Conservation (phyloP, 1,284 basidiomycete species). For the Ustilago cynodontis region DNA sequence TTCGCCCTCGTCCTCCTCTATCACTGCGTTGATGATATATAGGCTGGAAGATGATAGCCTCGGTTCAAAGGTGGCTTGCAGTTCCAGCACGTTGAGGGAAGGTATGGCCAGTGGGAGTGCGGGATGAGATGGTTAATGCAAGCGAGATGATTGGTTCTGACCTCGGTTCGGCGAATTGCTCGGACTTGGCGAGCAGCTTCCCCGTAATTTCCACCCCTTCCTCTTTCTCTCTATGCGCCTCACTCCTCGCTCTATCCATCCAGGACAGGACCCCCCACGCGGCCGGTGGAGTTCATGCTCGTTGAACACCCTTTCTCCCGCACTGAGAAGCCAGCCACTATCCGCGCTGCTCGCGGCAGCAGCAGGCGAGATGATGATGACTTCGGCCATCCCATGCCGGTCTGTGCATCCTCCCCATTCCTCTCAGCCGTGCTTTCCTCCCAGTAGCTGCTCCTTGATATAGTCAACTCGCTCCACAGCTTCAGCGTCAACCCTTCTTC, state of each 20-base stretch:
- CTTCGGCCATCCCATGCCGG: background rate
- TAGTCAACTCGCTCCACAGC: background rate
- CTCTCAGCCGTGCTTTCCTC: background rate
- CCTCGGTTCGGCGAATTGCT: slow-evolving; percentile 25
- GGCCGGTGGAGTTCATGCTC: background rate
- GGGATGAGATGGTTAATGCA: slow-evolving; percentile 5
- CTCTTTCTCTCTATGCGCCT: background rate
- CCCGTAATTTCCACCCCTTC: background rate
- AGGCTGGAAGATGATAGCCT: background rate
- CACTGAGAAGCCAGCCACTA: background rate
- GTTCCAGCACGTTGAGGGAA: background rate
- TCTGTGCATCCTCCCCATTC: slow-evolving; percentile 1
- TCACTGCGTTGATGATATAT: background rate
- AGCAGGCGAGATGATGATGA: background rate
- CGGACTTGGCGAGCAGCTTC: slow-evolving; percentile 4
- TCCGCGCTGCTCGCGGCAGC: background rate
- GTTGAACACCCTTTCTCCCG: background rate
- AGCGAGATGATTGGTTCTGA: slow-evolving; percentile 9
- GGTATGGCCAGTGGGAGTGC: background rate
- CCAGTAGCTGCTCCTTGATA: background rate
- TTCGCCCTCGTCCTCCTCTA: background rate
- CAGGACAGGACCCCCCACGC: background rate
- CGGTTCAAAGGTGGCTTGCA: background rate
- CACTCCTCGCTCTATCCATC: too few relatives aligned
- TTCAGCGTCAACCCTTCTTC: background rate